Evolutionary conservation across 2,329 filamentous ascomycete species (phyloP).

Genomic region (Alternaria arbusti): DNA sequence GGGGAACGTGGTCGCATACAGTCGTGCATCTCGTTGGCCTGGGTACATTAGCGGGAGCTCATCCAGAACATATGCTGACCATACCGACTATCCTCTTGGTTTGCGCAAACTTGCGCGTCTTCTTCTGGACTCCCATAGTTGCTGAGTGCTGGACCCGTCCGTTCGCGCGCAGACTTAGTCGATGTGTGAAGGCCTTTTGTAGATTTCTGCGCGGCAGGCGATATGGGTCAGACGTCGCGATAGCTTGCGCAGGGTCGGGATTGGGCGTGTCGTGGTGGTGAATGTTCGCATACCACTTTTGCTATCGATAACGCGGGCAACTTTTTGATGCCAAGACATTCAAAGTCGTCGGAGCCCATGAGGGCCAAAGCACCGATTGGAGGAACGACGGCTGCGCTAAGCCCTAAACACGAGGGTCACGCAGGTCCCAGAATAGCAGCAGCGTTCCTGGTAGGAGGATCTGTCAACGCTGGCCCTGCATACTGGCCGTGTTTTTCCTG

Average conservation of each 20-base stretch:
- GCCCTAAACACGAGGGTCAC: slow-evolving; percentile 1
- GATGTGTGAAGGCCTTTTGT: not conserved
- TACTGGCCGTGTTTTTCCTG: slow-evolving; percentile 7
- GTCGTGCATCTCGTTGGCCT: slow-evolving; percentile 73
- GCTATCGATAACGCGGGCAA: slow-evolving; percentile 6
- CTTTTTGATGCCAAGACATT: slow-evolving; percentile 12
- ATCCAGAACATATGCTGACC: not conserved
- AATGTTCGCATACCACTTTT: slow-evolving; percentile 5
- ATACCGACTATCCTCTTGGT: slow-evolving; percentile 81
- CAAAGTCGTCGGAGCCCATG: not conserved
- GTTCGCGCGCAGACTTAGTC: not conserved
- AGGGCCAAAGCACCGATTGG: not conserved
- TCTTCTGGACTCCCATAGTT: slow-evolving; percentile 85
- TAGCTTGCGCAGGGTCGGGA: slow-evolving; percentile 1
- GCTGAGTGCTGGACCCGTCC: slow-evolving; percentile 11
- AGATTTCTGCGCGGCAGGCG: not conserved
- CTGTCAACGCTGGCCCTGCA: slow-evolving; percentile 9
- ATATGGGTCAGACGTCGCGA: not conserved
- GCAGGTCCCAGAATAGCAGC: slow-evolving; percentile 14
- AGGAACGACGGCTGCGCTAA: not conserved
- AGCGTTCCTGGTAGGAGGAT: slow-evolving; percentile 2
- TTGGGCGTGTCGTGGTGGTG: not conserved
- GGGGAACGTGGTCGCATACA: slow-evolving; percentile 48
- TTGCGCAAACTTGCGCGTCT: slow-evolving; percentile 85
- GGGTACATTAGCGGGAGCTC: slow-evolving; percentile 6